Base-by-base conservation (phyloP, 768 basidiomycete genomes). In the Boletus subcaerulescens region DNA sequence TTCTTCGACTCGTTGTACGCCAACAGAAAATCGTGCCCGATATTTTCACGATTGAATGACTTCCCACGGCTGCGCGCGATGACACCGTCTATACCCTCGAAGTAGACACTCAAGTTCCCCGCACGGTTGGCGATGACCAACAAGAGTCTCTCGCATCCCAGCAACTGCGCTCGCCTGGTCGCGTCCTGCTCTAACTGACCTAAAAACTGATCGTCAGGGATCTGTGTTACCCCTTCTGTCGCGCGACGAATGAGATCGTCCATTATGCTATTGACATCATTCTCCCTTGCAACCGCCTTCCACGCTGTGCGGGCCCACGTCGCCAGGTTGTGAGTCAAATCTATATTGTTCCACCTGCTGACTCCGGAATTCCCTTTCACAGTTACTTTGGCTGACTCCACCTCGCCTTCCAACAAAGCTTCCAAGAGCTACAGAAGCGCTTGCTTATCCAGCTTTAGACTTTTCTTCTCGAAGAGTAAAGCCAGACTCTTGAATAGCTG, bases 401-500 rank as follows among this genome's bases (percentile, higher is more conserved):
- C 9, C 8, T 49, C n/a, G 0, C 54, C 55, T 0, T 56, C 51
- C 48, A 63, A 47, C 11, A 54, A 41, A 1, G 58, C 56, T n/a
- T 3, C 3, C 5, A 39, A 18, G 9, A 39, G 12, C 17, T 39
- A n/a, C n/a, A 17, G 8, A 17, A 45, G 7, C 5, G 12, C 33
- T 14, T 15, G 3, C 14, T 51, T 29, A n/a, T 56, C 48, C 7
- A 59, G 9, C 9, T 50, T 46, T 1, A 38, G 0, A 4, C 3
- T 9, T 8, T 36, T 32, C 39, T 22, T 22, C 9, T 44, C 24
- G 5, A 56, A n/a, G 10, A 54, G 44, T 0, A 40, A 9, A 7
- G 0, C 1, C 1, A 71, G 20, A 22, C 42, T 56, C 32, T 56
- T 58, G 29, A 59, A 52, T 5, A 59, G 4, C n/a, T 35, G 22